Percentiles rank a stretch among this genome's conserved stretches.
Conservation (phyloP, 2,329 filamentous ascomycete species). For the Paraphaeosphaeria sporulosa region DNA sequence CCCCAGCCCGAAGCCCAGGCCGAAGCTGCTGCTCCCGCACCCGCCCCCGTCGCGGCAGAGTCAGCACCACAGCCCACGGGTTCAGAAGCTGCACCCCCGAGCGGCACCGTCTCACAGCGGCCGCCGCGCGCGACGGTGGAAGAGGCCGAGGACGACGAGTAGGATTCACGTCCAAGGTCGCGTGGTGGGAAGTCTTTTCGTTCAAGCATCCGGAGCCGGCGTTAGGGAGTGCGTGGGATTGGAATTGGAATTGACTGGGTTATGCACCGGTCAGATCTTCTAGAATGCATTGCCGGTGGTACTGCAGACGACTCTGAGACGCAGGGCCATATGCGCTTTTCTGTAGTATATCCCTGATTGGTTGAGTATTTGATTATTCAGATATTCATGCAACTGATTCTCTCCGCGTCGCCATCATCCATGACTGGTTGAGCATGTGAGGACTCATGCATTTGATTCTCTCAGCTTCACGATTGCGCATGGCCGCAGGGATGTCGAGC, state of each 20-base stretch:
- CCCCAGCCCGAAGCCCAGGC: constrained; percentile 36
- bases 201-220: constrained; percentile 5
- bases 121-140: constrained; percentile 46
- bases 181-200: neutral
- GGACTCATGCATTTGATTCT: neutral
- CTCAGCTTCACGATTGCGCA: neutral
- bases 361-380: no score
- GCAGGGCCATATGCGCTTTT: neutral
- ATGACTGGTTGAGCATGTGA: no score
- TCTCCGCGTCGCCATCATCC: no score
- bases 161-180: constrained; percentile 7
- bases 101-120: constrained; percentile 37
- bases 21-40: constrained; percentile 33
- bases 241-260: neutral
- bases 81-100: constrained; percentile 26
- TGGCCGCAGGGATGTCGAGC: no score
- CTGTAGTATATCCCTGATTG: constrained; percentile 6
- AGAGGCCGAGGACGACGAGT: constrained; percentile 48
- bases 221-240: neutral
- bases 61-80: constrained; percentile 41
- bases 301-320: neutral
- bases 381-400: no score
- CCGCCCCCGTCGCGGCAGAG: constrained; percentile 28
- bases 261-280: neutral
- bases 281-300: neutral